Evolutionary conservation across 2,329 filamentous ascomycete genomes (phyloP), one percentile per base, ranked within the genome.

Genomic region (Pseudocercospora eumusae): DNA sequence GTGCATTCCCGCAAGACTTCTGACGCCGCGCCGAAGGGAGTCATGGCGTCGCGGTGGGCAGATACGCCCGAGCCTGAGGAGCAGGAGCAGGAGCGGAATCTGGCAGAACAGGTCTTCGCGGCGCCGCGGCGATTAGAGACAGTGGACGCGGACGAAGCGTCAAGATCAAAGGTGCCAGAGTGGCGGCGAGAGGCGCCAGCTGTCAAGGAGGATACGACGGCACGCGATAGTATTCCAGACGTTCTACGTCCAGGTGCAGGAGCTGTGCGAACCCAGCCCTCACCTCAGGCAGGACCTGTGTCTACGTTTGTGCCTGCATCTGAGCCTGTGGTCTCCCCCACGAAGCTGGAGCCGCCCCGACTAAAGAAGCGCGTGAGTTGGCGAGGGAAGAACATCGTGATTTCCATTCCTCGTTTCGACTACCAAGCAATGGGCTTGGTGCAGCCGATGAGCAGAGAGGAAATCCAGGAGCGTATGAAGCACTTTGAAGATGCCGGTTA

Each of bases 401-500:
- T 82, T 27, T 76, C 74, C 23, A 77, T 82, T 45, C 78, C 79
- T 1, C 73, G 72, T 27, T 73, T 79, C 50, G 75, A 79, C 53
- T 77, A 76, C n/a, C 75, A 71, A 9, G 75, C 76, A 15, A 75
- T 76, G 20, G 79, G 77, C 55, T 72, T 78, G 7, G 75, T 75
- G 21, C 76, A 72, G 61, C 80, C 80, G 4, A 74, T 81, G 73
- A 77, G 71, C 60, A 63, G 81, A 36, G 75, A 80, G 18, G 85
- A 88, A 56, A 83, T 88, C 3, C 74, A 83, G 31, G 78, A 82
- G 9, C 90, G 90, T 79, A 78, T 91, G 66, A 80, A 80, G 54
- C 83, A 83, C 3, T 91, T 90, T 83, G 81, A 89, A 72, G 81
- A 88, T 68, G 78, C 88, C 36, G 90, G 90, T 9, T 92, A 91